Evolutionary conservation across 352 stramenopile genomes (phyloP), one percentile per base, ranked within the genome.

Genomic region (Phytopythium montanum): DNA sequence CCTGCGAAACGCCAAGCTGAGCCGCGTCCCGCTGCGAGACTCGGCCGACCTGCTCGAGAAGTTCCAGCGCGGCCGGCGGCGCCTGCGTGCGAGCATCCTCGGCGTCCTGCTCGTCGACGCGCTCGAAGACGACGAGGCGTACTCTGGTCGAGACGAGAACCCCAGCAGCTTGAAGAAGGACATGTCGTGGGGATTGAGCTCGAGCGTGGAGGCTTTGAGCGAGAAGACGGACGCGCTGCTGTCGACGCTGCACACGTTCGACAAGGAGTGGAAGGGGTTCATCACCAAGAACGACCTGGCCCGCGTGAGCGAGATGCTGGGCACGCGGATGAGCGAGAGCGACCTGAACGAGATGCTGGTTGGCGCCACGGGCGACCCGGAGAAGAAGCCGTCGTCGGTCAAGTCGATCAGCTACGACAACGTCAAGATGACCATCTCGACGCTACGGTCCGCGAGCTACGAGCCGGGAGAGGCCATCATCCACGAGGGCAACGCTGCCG

Each of bases 271-370:
- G 42, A 94, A 94, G 50, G 85, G 85, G 3, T 94, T 90, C 58
- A 94, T 94, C 54, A 88, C 81, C 0, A 87, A 85, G 59, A 77
- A 66, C 1, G 85, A 94, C n/a, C 72, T 94, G 49, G 79, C 76
- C 14, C 80, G 85, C 28, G 85, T 92, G 34, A 86, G 79, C 25
- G 72, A 85, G 63, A 78, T 80, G 55, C 81, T 94, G 28, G 85
- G 82, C 48, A 85, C 81, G 13, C 70, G 76, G 8, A 73, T 92
- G 62, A 91, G 73, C 39, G 85, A 92, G 25, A 78, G 62, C n/a
- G 85, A 92, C 51, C 64, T 92, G 39, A 88, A 87, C 51, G 85
- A 94, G 48, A 94, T 94, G 85, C 76, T 94, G n/a, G 79, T 88
- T 2, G 80, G 81, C 5, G 72, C 80, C 1, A 89, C 79, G 2